These are phyloP conservation scores for Gilbertella persicaria DNA, from an alignment of 371 early-diverging fungal species.

Conservation along the genomic window DNA sequence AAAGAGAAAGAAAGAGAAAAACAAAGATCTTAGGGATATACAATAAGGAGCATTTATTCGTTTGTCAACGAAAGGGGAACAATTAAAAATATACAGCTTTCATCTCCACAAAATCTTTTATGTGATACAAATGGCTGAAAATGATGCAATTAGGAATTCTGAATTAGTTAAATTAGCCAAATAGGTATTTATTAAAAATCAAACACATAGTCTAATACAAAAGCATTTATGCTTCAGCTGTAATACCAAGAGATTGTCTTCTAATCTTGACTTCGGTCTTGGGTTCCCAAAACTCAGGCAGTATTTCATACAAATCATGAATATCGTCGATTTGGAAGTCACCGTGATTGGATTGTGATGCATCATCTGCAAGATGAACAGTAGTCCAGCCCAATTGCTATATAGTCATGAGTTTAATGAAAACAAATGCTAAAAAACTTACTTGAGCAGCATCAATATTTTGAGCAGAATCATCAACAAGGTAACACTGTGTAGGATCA, in stretches of 20 bases:
- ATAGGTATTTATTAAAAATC: not conserved
- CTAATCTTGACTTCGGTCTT: slow-evolving; percentile 2
- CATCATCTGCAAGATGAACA: slow-evolving; percentile 62
- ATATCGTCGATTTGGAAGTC: slow-evolving; percentile 62
- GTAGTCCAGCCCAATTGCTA: slow-evolving; percentile 73
- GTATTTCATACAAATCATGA: slow-evolving; percentile 60
- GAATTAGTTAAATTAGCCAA: not conserved
- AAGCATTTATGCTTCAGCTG: slow-evolving; percentile 12
- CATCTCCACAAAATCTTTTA: too few relatives aligned
- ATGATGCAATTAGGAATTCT: too few relatives aligned
- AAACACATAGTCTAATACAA: not conserved
- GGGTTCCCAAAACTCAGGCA: slow-evolving; percentile 60
- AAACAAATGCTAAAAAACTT: not conserved
- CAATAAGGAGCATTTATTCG: too few relatives aligned
- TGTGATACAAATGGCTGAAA: too few relatives aligned
- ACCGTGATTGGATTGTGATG: slow-evolving; percentile 48
- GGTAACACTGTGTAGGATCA: slow-evolving; percentile 61
- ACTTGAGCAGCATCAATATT: slow-evolving; percentile 69
- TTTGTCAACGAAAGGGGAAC: too few relatives aligned
- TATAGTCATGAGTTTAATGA: not conserved
- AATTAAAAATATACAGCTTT: too few relatives aligned
- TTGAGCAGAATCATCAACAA: slow-evolving; percentile 75
- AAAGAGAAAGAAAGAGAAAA: too few relatives aligned
- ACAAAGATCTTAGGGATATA: too few relatives aligned
- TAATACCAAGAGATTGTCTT: slow-evolving; percentile 10